A percentile compares a stretch with the other conserved stretches of the same genome.
Conservation (phyloP, 2,329 filamentous ascomycete genomes). For the Simplicillium sp. region DNA sequence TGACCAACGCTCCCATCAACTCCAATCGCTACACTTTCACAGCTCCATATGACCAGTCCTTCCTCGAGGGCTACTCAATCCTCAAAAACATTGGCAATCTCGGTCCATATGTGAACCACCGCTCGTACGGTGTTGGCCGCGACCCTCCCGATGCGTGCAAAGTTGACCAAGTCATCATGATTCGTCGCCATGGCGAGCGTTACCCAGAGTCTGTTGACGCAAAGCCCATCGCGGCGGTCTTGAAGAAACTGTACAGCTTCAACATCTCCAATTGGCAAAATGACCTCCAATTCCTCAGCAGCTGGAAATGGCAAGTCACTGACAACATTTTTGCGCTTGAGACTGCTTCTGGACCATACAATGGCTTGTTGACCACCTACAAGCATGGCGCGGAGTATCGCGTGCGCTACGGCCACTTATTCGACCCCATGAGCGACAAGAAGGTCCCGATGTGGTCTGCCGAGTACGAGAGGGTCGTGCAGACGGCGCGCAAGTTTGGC, state of each 20-base stretch:
- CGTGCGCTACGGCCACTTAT: background rate
- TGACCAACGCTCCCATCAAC: background rate
- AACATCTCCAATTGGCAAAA: background rate
- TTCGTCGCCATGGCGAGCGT: background rate
- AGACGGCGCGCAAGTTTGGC: background rate
- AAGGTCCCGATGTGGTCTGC: background rate
- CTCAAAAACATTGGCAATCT: slow-evolving; percentile 1
- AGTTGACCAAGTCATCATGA: background rate
- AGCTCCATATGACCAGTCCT: slow-evolving; percentile 1
- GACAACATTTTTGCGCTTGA: background rate
- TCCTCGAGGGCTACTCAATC: background rate
- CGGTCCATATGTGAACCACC: slow-evolving; percentile 1
- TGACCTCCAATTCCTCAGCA: background rate
- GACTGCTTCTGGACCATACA: background rate
- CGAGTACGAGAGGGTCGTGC: background rate
- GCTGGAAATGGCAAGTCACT: background rate
- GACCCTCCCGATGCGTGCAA: background rate
- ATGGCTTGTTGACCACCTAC: background rate
- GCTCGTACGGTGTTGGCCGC: background rate
- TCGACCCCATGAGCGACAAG: background rate
- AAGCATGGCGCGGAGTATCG: background rate
- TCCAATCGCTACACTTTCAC: background rate
- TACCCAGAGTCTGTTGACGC: background rate
- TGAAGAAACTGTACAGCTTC: background rate
- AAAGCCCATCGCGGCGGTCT: background rate